A percentile compares a stretch with the other conserved stretches of the same genome.
These are phyloP conservation scores for Phyllosticta paracitricarpa DNA, from an alignment of 2,329 filamentous ascomycete genomes.

Conservation along the genomic window DNA sequence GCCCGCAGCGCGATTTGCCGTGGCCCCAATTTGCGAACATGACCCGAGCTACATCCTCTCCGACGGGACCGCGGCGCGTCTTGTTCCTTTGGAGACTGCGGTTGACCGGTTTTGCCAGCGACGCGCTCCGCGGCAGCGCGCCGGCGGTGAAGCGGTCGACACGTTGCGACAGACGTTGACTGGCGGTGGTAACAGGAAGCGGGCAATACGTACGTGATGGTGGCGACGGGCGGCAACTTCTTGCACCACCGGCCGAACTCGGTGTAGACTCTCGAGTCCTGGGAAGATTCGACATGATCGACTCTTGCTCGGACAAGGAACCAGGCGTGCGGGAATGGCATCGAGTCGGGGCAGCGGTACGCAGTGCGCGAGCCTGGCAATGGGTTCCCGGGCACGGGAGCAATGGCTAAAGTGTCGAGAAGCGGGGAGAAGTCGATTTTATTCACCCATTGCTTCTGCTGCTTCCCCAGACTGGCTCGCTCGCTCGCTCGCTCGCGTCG, in stretches of 20 bases:
- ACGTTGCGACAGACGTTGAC: background rate
- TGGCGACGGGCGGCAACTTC: background rate
- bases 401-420: too few relatives aligned
- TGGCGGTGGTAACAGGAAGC: background rate
- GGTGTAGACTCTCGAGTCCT: background rate
- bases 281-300: background rate
- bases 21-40: background rate
- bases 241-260: background rate
- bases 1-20: too few relatives aligned
- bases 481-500: background rate
- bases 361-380: too few relatives aligned
- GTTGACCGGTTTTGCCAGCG: background rate
- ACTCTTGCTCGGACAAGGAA: background rate
- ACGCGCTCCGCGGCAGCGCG: background rate
- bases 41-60: background rate
- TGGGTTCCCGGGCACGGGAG: too few relatives aligned
- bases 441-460: background rate
- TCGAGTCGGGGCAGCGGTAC: too few relatives aligned
- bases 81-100: background rate
- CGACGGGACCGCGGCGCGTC: background rate
- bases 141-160: background rate
- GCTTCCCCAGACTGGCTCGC: background rate
- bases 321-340: background rate
- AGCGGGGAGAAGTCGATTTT: background rate
- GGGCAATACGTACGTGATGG: background rate